Conservation (phyloP, 495 filamentous ascomycete genomes). For the Hypoxylon fragiforme region DNA sequence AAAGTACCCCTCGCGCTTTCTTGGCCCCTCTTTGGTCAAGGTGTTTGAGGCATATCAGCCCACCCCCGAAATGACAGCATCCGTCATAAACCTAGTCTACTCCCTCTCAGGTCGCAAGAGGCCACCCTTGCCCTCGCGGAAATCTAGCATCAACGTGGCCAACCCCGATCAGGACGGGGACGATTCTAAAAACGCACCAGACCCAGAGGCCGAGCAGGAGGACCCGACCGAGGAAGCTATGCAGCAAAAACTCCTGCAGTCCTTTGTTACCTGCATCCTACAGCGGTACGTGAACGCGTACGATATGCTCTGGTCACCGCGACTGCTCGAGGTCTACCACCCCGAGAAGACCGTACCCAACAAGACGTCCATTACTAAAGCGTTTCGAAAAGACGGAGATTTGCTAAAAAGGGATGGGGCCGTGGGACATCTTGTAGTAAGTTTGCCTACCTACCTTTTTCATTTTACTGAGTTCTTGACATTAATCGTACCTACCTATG, state of each 20-base stretch:
- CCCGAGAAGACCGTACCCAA: slow-evolving; percentile 62
- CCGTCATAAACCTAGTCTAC: slow-evolving; percentile 75
- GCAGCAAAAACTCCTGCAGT: slow-evolving; percentile 73
- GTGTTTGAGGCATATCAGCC: slow-evolving; percentile 69
- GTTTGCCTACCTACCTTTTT: slow-evolving; percentile 32
- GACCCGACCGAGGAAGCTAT: slow-evolving; percentile 64
- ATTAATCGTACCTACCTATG: slow-evolving; percentile 2
- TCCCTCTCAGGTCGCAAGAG: slow-evolving; percentile 71
- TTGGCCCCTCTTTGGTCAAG: slow-evolving; percentile 84
- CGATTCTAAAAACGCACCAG: slow-evolving; percentile 63
- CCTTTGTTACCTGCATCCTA: slow-evolving; percentile 81
- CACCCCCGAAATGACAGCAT: slow-evolving; percentile 67
- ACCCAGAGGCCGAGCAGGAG: slow-evolving; percentile 74
- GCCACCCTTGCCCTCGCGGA: slow-evolving; percentile 73
- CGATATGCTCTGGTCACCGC: slow-evolving; percentile 71
- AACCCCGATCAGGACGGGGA: slow-evolving; percentile 52
- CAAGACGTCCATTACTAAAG: slow-evolving; percentile 59
- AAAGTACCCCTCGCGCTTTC: slow-evolving; percentile 87
- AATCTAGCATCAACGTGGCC: slow-evolving; percentile 60
- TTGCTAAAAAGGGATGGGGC: slow-evolving; percentile 68
- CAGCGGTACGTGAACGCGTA: slow-evolving; percentile 75
- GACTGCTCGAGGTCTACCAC: slow-evolving; percentile 71
- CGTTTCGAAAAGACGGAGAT: slow-evolving; percentile 64
- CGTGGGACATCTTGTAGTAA: slow-evolving; percentile 75
- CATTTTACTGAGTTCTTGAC: background rate